These are phyloP conservation scores for Nakaseomyces kungkrabaensis DNA, from an alignment of 1,139 yeast genomes.

Conservation along the genomic window DNA sequence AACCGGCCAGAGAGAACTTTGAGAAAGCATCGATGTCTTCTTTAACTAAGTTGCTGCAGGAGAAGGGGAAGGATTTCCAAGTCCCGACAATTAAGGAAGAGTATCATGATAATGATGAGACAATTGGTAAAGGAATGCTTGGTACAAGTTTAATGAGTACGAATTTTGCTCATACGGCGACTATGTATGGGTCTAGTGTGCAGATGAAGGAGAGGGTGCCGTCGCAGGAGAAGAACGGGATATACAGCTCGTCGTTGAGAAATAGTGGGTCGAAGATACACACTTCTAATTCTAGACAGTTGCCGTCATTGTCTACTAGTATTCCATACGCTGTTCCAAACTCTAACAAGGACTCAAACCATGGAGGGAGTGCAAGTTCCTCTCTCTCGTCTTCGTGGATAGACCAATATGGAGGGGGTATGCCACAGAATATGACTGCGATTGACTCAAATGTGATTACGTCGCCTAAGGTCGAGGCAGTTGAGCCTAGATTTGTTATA, in stretches of 20 bases:
- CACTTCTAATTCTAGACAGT: constrained; percentile 7
- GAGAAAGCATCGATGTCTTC: constrained; percentile 22
- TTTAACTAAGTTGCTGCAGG: constrained; percentile 28
- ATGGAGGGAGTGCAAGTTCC: constrained; percentile 11
- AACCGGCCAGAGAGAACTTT: neutral
- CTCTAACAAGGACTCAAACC: constrained; percentile 21
- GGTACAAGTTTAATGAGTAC: constrained; percentile 27
- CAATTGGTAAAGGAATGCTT: constrained; percentile 9
- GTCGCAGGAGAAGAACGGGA: constrained; percentile 15
- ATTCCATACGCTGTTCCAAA: constrained; percentile 67
- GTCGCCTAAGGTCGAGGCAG: constrained; percentile 55
- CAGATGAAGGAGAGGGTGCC: constrained; percentile 16
- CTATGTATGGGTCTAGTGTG: constrained; percentile 17
- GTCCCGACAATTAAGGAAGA: constrained; percentile 9
- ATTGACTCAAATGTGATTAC: constrained; percentile 51
- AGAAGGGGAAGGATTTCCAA: constrained; percentile 20
- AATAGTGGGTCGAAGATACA: neutral
- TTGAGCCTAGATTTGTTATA: constrained; percentile 64
- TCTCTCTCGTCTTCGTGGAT: constrained; percentile 27
- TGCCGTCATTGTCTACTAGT: constrained; percentile 42
- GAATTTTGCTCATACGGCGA: constrained; percentile 30
- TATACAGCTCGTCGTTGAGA: constrained; percentile 4
- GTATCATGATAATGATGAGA: constrained; percentile 15
- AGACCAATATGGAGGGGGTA: constrained; percentile 33
- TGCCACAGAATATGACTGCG: constrained; percentile 44